phyloP scores from a whole-genome alignment of 225 moss, liverwort and hornwort genomes.

The Marchantia polymorpha region DNA sequence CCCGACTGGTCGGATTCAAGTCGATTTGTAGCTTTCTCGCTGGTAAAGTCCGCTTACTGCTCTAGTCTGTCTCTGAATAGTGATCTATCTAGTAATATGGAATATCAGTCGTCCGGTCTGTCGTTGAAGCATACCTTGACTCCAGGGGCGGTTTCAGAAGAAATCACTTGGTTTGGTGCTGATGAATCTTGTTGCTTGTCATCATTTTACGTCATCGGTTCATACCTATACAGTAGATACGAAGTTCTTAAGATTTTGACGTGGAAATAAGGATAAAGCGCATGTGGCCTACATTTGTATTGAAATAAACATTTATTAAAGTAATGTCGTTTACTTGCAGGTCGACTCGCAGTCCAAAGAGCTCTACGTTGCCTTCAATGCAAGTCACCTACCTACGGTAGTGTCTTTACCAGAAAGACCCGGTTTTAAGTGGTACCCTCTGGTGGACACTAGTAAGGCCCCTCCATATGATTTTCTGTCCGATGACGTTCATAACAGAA shows the following conservation, averaged over 20 bases:
- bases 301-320: neutral
- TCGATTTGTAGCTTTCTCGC: slow-evolving; percentile 79
- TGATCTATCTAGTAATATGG: neutral
- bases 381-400: slow-evolving; percentile 62
- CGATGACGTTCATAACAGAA: slow-evolving; percentile 55
- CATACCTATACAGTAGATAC: neutral
- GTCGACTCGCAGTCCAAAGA: slow-evolving; percentile 61
- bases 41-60: slow-evolving; percentile 44
- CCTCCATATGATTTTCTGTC: slow-evolving; percentile 76
- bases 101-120: neutral
- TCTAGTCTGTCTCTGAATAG: neutral
- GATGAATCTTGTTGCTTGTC: neutral
- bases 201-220: neutral
- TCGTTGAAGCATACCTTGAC: no score
- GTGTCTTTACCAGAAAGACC: slow-evolving; percentile 64
- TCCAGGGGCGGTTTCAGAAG: neutral
- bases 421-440: slow-evolving; percentile 71
- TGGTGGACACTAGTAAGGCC: slow-evolving; percentile 78
- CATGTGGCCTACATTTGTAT: neutral
- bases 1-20: slow-evolving; percentile 90
- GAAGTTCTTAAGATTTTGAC: neutral
- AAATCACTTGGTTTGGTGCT: neutral
- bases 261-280: neutral
- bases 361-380: slow-evolving; percentile 78
- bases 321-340: slow-evolving; percentile 33